Conservation (phyloP, 345 rosid genomes). For the Salix caprea region DNA sequence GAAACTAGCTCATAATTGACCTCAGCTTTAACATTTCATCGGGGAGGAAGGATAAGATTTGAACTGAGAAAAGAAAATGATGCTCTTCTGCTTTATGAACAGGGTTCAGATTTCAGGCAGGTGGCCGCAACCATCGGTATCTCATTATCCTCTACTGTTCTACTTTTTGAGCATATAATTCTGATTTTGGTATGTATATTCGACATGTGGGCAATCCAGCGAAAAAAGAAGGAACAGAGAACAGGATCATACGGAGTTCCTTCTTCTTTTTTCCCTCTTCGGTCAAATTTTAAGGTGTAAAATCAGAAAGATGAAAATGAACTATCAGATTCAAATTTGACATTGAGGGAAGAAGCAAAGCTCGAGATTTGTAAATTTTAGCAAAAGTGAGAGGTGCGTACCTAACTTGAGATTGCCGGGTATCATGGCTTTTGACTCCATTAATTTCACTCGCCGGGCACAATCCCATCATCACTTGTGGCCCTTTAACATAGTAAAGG, state of each 20-base stretch:
- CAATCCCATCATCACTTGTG: not conserved
- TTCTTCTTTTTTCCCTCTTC: not conserved
- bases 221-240: not conserved
- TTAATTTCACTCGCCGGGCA: not conserved
- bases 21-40: not conserved
- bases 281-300: not conserved
- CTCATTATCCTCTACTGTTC: no score
- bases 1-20: no score
- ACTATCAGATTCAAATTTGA: not conserved
- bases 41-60: not conserved
- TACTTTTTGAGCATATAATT: not conserved
- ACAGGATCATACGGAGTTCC: no score
- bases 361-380: not conserved
- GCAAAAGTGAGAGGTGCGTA: not conserved
- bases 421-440: slow-evolving; percentile 12
- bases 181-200: not conserved
- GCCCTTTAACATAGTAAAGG: not conserved
- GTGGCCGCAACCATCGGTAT: not conserved
- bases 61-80: not conserved
- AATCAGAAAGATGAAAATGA: not conserved
- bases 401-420: not conserved
- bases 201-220: no score
- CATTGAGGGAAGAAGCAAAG: not conserved
- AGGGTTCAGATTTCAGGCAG: not conserved
- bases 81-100: not conserved